Conservation (phyloP, 148 eudicot genomes). For the Hydrangea macrophylla region DNA sequence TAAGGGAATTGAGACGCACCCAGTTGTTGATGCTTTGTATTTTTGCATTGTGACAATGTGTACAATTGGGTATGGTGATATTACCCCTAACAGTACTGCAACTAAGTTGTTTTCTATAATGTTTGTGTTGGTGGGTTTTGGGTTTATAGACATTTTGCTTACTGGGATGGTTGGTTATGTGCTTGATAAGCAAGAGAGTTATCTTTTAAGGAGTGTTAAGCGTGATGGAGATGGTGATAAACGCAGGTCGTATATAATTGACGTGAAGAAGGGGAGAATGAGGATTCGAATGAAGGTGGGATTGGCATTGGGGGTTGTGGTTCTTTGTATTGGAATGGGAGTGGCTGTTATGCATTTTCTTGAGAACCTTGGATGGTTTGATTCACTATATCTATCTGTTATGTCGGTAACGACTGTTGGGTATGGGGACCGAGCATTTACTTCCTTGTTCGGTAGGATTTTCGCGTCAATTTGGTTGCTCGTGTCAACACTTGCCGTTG, state of each 20-base stretch:
- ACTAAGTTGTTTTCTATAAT: constrained; percentile 76
- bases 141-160: constrained; percentile 86
- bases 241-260: constrained; percentile 51
- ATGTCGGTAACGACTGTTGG: constrained; percentile 98
- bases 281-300: constrained; percentile 94
- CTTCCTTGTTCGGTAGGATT: constrained; percentile 65
- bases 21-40: constrained; percentile 91
- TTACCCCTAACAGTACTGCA: constrained; percentile 63
- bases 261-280: constrained; percentile 95
- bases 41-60: constrained; percentile 98
- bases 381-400: constrained; percentile 85
- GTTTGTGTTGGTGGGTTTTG: constrained; percentile 93
- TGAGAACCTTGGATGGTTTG: constrained; percentile 78
- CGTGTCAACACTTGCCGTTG: constrained; percentile 92
- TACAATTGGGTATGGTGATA: constrained; percentile 97
- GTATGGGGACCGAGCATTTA: constrained; percentile 86
- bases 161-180: constrained; percentile 91
- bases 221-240: constrained; percentile 31
- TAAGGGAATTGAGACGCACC: constrained; percentile 59
- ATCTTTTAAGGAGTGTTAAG: constrained; percentile 59
- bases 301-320: constrained; percentile 87
- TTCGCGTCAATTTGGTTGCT: constrained; percentile 96
- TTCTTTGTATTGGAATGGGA: constrained; percentile 85
- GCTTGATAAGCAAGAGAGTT: constrained; percentile 87
- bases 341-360: constrained; percentile 68